phyloP scores from a whole-genome alignment of 75 land plant genomes.

The Selaginella tamariscina region DNA sequence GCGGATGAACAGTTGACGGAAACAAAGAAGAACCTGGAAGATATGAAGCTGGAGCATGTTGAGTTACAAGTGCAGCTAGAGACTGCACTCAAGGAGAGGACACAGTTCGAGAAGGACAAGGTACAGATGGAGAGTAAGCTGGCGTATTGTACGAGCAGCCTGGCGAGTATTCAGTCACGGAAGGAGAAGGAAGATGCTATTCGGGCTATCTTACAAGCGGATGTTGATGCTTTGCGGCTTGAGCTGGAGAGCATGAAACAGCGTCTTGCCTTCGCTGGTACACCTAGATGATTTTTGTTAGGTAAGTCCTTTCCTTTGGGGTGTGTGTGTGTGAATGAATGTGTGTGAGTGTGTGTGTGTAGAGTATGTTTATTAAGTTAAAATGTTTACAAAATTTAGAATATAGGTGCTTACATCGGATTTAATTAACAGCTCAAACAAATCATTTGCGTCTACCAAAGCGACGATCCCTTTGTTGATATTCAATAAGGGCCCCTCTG shows the following conservation, averaged over 20 bases:
- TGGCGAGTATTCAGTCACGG: not conserved
- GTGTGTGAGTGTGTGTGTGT: too few species aligned
- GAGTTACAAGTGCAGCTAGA: not conserved
- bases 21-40: not conserved
- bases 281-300: too few species aligned
- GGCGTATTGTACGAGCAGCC: not conserved
- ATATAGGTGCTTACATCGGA: too few species aligned
- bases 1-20: not conserved
- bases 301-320: too few species aligned
- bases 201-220: not conserved
- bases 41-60: not conserved
- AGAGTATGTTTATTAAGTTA: too few species aligned
- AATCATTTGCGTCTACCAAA: conserved; percentile 41
- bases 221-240: not conserved
- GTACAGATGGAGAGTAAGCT: not conserved
- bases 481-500: conserved; percentile 35
- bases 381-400: too few species aligned
- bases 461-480: conserved; percentile 44
- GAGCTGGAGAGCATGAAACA: not conserved
- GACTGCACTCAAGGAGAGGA: not conserved
- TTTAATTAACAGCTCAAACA: too few species aligned
- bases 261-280: too few species aligned
- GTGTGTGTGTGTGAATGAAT: too few species aligned
- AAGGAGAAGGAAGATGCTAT: conserved; percentile 7
- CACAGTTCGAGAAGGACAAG: not conserved